Base-by-base conservation (phyloP, 345 rosid species). In the Eucalyptus polybractea region DNA sequence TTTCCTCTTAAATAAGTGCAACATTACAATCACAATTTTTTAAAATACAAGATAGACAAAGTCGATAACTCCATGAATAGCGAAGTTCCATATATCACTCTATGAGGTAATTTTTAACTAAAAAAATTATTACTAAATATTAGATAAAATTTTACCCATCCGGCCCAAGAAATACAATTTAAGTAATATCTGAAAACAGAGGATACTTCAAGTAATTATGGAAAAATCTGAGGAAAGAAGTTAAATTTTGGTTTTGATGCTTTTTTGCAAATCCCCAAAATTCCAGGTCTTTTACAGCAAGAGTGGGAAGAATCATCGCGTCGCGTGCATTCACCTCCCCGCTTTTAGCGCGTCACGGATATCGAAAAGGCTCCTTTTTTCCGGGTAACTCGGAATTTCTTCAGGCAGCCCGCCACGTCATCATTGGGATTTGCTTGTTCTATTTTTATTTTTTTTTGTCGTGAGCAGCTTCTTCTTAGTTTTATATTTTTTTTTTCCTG, bases 1-100 rank as follows among this genome's bases (percentile, higher is more conserved):
- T 33, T 72, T 19, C 13, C 44, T 33, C 24, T 33, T 33, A 72
- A 33, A 37, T 6, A 33, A 72, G 14, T 21, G 7, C 7, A 3
- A 72, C 7, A 17, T 9, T 31, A 3, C 44, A 1, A 21, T 69
- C 13, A 2, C 11, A 33, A 8, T 3, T 8, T 69, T 69, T 6
- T 5, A 17, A 69, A 69, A 21, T 33, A 17, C 80, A 33, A 69
- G 4, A 33, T 17, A 10, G 24, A 8, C 2, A 69, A 69, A 17
- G 1, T 2, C 7, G 0, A 9, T 17, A 33, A 17, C 0, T 69
- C 4, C 0, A 69, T 17, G 12, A 69, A 69, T 69, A 1, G 10
- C 12, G 0, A 17, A 69, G 13, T 16, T 69, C 7, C 37, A 33
- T 17, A 33, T 33, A 17, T 19, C 7, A 8, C 4, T 33, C 7